Evolutionary conservation across 129 eudicot genomes (phyloP), one percentile per base, ranked within the genome.

Genomic region (Ambrosia artemisiifolia): DNA sequence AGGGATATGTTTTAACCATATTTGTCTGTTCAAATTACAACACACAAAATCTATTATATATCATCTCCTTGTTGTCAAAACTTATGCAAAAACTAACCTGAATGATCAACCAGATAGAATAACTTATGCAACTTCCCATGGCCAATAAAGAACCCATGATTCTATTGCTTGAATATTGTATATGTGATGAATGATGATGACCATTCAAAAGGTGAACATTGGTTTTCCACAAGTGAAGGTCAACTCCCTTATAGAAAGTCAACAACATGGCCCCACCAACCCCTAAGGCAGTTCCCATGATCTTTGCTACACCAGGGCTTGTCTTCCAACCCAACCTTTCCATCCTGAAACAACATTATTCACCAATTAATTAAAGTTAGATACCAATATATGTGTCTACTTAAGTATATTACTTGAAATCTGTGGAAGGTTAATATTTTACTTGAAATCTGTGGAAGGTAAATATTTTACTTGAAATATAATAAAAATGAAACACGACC

Each of bases 201-300:
- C 35, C 76, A 60, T 75, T 65, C 36, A 85, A 75, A 57, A 85
- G 90, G 77, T 82, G 61, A 51, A 85, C 64, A 38, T 79, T 79
- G 53, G 84, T 82, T 61, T 79, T 56, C 90, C 90, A 82, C 10
- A 79, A 28, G 51, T 82, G 42, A 53, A 85, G 70, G 34, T 70
- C 84, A 11, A 63, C 38, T 14, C 90, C 90, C 30, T 85, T 82
- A 74, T 79, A 85, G 35, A 85, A 82, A 9, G 90, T 85, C 65
- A 85, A 78, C 36, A 85, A 59, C 90, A 85, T 82, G 55, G 90
- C 90, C 40, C 90, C 90, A 68, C 87, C 81, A 34, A 85, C 74
- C 40, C 90, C 87, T 13, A 76, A 24, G 2, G 75, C 8, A 19
- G 90, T 85, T 5, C 87, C 90, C 7, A 73, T 7, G 24, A 82